These are phyloP conservation scores for Raddia distichophylla DNA, from an alignment of 176 grass and related monocot genomes.

Conservation along the genomic window DNA sequence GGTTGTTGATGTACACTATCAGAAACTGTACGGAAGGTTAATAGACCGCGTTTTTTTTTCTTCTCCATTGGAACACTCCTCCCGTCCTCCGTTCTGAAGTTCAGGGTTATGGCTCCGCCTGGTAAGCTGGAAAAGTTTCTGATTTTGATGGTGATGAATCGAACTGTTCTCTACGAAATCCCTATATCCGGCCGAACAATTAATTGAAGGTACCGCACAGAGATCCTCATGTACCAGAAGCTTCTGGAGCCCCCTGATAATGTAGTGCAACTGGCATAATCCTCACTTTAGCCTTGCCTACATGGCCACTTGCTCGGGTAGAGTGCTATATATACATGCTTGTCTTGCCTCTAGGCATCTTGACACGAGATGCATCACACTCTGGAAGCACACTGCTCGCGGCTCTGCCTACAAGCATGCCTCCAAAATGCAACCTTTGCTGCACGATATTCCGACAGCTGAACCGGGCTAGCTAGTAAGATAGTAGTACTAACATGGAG, in stretches of 20 bases:
- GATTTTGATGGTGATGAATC: not conserved
- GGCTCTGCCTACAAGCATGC: not conserved
- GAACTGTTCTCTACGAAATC: not conserved
- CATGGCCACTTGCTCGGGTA: conserved; percentile 31
- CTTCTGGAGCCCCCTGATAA: not conserved
- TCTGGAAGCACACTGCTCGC: not conserved
- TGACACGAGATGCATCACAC: not conserved
- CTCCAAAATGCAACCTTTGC: conserved; percentile 8
- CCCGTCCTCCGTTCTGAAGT: not conserved
- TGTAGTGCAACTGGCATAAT: not conserved
- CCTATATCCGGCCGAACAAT: too few species aligned
- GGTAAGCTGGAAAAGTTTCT: too few species aligned
- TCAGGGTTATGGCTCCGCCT: not conserved
- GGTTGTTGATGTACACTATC: conserved; percentile 25
- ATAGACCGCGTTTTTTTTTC: conserved; percentile 43
- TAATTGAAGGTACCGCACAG: too few species aligned
- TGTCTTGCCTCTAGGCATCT: not conserved
- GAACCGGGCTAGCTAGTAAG: conserved; percentile 2
- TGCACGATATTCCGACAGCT: conserved; percentile 18
- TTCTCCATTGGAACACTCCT: conserved; percentile 8
- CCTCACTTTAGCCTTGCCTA: not conserved
- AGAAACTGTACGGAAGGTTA: conserved; percentile 52
- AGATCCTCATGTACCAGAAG: not conserved
- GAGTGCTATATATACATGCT: not conserved
- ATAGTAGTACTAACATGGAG: not conserved